Conservation (phyloP, 257 asterid species). For the Dorcoceras hygrometricum region DNA sequence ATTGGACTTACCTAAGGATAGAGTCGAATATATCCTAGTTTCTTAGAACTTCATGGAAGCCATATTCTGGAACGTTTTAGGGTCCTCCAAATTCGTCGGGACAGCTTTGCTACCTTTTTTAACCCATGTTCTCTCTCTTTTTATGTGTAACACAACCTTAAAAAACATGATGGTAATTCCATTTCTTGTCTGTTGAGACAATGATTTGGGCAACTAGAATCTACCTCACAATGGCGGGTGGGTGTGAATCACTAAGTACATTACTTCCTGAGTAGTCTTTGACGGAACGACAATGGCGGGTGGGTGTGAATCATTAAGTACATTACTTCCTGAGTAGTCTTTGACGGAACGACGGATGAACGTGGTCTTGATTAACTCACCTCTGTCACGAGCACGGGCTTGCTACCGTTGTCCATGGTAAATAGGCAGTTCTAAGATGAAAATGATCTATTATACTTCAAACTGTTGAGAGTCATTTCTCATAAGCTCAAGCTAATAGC, state of each 20-base stretch:
- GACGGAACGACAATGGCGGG: not conserved
- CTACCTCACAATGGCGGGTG: slow-evolving; percentile 11
- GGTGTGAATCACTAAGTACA: not conserved
- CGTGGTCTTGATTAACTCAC: not conserved
- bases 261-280: not conserved
- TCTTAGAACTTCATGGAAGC: not conserved
- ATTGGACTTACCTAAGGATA: too few species aligned
- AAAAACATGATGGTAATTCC: not conserved
- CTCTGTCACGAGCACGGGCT: not conserved
- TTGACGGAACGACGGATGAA: not conserved
- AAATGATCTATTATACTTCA: not conserved
- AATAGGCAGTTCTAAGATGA: not conserved
- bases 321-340: not conserved
- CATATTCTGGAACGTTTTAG: not conserved
- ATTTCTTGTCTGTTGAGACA: slow-evolving; percentile 29
- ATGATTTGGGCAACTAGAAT: slow-evolving; percentile 25
- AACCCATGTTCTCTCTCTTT: not conserved
- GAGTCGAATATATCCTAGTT: too few species aligned
- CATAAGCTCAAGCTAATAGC: not conserved
- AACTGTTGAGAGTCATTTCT: not conserved
- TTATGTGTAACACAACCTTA: not conserved
- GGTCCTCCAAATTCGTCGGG: slow-evolving; percentile 12
- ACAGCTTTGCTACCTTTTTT: not conserved
- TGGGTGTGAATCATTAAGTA: slow-evolving; percentile 7
- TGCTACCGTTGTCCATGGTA: not conserved